Conservation (phyloP, 2,329 filamentous ascomycete genomes). For the Diaporthe sp. region DNA sequence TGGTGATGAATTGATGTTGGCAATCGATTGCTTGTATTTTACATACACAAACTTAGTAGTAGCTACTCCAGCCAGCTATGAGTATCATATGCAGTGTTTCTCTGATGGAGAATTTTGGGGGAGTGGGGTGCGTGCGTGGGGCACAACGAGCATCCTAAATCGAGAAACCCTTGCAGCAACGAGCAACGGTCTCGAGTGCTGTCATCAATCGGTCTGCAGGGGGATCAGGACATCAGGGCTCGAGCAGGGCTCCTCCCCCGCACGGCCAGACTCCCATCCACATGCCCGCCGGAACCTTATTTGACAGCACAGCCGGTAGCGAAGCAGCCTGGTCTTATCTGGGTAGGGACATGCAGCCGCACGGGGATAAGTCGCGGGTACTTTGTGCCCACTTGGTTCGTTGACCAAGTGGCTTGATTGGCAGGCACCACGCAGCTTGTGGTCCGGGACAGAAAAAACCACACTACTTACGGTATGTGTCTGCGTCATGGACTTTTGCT, state of each 20-base stretch:
- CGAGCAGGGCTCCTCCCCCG: background rate
- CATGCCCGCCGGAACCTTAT: background rate
- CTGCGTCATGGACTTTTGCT: slow-evolving; percentile 15
- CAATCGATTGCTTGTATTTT: background rate
- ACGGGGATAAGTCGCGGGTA: background rate
- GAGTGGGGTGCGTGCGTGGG: background rate
- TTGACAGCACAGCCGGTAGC: background rate
- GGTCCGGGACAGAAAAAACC: too few species aligned
- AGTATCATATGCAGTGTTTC: too few species aligned
- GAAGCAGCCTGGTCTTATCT: background rate
- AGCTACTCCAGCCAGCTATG: too few species aligned
- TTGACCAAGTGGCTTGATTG: background rate
- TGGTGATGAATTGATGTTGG: background rate
- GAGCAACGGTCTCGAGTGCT: too few species aligned
- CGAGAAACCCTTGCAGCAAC: background rate
- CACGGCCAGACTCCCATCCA: background rate
- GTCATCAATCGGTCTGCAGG: background rate
- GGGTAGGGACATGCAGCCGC: background rate
- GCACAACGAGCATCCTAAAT: background rate
- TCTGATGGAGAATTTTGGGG: background rate
- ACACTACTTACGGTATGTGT: background rate
- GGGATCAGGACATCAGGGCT: background rate
- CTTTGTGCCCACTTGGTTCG: too few species aligned
- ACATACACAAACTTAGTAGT: too few species aligned
- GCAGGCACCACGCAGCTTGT: too few species aligned